phyloP scores from a whole-genome alignment of 2,329 filamentous ascomycete genomes.

The Pseudogymnoascus sp. region DNA sequence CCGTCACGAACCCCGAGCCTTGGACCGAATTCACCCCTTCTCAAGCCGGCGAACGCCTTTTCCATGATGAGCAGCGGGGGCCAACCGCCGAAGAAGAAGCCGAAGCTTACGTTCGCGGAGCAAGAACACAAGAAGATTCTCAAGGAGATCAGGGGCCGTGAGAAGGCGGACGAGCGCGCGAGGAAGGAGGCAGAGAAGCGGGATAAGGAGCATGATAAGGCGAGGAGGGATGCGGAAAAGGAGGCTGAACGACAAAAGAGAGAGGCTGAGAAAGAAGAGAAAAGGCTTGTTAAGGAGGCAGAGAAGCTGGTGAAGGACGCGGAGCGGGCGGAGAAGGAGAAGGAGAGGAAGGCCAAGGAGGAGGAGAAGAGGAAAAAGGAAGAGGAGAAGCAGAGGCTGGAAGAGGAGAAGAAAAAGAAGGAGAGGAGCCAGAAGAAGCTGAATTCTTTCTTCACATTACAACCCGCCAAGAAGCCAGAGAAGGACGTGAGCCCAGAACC shows the following conservation, averaged over 20 bases:
- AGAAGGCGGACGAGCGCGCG: slow-evolving; percentile 32
- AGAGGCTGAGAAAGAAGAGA: slow-evolving; percentile 28
- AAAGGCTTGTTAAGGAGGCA: slow-evolving; percentile 29
- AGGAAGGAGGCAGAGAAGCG: slow-evolving; percentile 26
- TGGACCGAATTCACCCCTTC: neutral
- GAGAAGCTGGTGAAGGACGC: slow-evolving; percentile 40
- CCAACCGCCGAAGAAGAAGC: slow-evolving; percentile 1
- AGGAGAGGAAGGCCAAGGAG: slow-evolving; percentile 29
- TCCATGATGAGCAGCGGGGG: neutral
- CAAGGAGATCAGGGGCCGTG: slow-evolving; percentile 17
- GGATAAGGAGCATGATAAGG: slow-evolving; percentile 21
- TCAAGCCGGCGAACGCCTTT: neutral
- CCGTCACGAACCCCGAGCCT: neutral
- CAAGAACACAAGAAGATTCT: slow-evolving; percentile 29
- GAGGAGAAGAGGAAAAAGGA: slow-evolving; percentile 32
- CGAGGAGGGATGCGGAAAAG: slow-evolving; percentile 15
- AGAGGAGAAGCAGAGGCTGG: slow-evolving; percentile 35
- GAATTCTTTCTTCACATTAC: slow-evolving; percentile 21
- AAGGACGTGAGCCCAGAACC: slow-evolving; percentile 21
- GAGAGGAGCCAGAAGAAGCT: slow-evolving; percentile 39
- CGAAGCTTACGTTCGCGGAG: slow-evolving; percentile 8
- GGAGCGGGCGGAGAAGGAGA: slow-evolving; percentile 33
- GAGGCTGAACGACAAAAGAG: slow-evolving; percentile 28
- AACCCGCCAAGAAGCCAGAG: slow-evolving; percentile 13
- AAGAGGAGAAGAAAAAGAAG: slow-evolving; percentile 39